Base-by-base conservation (phyloP, 331 rosid genomes). In the Pyracantha coccinea region DNA sequence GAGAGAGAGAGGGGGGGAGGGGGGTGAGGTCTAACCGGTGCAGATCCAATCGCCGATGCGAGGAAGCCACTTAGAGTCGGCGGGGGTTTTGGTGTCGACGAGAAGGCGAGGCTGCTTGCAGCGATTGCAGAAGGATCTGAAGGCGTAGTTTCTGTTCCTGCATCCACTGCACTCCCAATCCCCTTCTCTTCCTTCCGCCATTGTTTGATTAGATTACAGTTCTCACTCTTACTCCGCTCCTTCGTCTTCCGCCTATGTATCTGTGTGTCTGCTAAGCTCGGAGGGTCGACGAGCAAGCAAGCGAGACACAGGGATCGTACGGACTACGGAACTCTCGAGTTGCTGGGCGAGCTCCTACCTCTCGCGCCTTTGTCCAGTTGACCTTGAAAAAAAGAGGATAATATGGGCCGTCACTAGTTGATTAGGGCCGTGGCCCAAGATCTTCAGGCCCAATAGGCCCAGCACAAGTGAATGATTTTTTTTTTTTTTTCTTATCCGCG, bases 31-130 rank as follows among this genome's bases (percentile, higher is more conserved):
- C 96, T 83, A 86, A 94, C 99, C 97, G 61, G 97, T 86, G 88
- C 99, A 94, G 97, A 94, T 92, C 97, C 99, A 94, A 80, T 94
- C 99, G 31, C 99, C 97, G 50, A 92, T 88, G 24, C 97, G 93
- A 38, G 99, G 99, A 47, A 94, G 96, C 99, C 99, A 94, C 79
- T 92, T 94, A 74, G 97, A 92, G 86, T 94, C 92, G 61, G 97
- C 81, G 3, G 99, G 97, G 73, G 99, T 94, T 85, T 90, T 89
- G 81, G 72, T 78, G 78, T 92, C 97, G 27, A 94, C 99, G 68
- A 94, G 96, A 29, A 94, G 86, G 27, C 99, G 99, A 6, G 99
- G 99, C 75, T 94, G 97, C 79, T 92, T 90, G 78, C 99, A 94
- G 14, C 99, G 87, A 69, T 92, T 94, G 79, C 99, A 94, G 97